A percentile compares a stretch with the other conserved stretches of the same genome.
Conservation (phyloP, 352 stramenopile species). For the Stramenopiles sp. region DNA sequence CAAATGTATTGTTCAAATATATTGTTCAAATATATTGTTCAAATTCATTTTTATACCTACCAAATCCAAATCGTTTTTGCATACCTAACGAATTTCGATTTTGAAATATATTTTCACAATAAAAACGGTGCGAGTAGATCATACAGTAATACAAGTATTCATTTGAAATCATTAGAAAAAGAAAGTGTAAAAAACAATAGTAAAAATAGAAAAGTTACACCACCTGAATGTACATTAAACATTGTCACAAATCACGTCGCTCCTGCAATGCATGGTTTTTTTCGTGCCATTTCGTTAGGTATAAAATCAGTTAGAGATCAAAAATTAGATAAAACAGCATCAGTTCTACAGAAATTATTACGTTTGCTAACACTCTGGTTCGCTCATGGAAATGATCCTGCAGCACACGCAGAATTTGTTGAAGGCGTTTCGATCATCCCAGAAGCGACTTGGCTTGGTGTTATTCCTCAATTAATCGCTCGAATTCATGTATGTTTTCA, state of each 20-base stretch:
- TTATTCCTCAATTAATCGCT: constrained; percentile 80
- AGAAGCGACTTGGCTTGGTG: constrained; percentile 83
- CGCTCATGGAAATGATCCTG: constrained; percentile 63
- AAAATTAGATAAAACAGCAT: no score
- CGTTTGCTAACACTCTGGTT: constrained; percentile 92
- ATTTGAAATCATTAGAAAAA: constrained; percentile 1
- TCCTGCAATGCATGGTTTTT: constrained; percentile 78
- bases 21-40: no score
- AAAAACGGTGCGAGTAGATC: background rate
- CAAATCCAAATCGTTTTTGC: background rate
- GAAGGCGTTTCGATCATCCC: constrained; percentile 58
- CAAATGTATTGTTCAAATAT: no score
- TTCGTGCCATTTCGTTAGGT: constrained; percentile 66
- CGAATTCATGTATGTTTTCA: constrained; percentile 27
- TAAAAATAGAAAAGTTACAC: background rate
- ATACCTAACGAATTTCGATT: background rate
- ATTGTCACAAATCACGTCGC: constrained; percentile 29
- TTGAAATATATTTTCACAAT: background rate
- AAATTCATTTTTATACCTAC: no score
- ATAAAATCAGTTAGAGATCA: constrained; percentile 62
- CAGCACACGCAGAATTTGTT: constrained; percentile 86
- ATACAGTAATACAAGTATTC: constrained; percentile 1
- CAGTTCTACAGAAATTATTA: constrained; percentile 83
- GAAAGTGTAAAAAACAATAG: background rate
- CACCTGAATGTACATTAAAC: background rate